Evolutionary conservation across 345 rosid genomes (phyloP).

Genomic region (Clarkia xantiana): DNA sequence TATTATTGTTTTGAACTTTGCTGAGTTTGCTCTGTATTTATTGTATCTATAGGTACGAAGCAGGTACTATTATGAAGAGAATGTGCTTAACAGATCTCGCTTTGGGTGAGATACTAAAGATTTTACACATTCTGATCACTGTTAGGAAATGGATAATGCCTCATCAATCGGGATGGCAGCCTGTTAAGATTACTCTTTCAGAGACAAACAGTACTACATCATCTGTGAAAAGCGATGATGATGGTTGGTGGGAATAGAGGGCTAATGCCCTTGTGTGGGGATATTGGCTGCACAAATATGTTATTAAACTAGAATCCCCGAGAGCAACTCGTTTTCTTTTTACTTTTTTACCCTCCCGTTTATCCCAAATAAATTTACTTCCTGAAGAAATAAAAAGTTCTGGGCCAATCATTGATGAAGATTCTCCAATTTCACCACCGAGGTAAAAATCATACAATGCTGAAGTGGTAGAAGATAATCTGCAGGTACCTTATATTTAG

Average conservation of each 20-base stretch:
- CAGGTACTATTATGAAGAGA: conserved; percentile 20
- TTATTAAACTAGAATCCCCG: no score
- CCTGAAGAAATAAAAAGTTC: neutral
- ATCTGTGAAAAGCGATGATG: conserved; percentile 6
- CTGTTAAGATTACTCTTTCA: conserved; percentile 16
- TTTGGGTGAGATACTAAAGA: conserved; percentile 23
- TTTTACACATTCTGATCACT: conserved; percentile 18
- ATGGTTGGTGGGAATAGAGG: conserved; percentile 1
- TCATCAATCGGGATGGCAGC: conserved; percentile 30
- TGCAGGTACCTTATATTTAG: neutral
- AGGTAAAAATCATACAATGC: neutral
- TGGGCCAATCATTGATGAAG: neutral
- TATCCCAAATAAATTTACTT: neutral
- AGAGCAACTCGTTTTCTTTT: no score
- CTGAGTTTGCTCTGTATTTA: neutral
- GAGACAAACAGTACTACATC: conserved; percentile 3
- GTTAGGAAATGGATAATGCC: conserved; percentile 21
- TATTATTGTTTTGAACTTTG: no score
- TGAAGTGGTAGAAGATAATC: neutral
- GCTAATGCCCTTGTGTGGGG: neutral
- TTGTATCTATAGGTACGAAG: conserved; percentile 21
- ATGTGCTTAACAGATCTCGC: conserved; percentile 26
- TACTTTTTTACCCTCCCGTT: no score
- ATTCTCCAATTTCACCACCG: neutral
- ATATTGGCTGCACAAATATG: neutral